Conservation (phyloP, 768 basidiomycete genomes). For the Mycena maculata region DNA sequence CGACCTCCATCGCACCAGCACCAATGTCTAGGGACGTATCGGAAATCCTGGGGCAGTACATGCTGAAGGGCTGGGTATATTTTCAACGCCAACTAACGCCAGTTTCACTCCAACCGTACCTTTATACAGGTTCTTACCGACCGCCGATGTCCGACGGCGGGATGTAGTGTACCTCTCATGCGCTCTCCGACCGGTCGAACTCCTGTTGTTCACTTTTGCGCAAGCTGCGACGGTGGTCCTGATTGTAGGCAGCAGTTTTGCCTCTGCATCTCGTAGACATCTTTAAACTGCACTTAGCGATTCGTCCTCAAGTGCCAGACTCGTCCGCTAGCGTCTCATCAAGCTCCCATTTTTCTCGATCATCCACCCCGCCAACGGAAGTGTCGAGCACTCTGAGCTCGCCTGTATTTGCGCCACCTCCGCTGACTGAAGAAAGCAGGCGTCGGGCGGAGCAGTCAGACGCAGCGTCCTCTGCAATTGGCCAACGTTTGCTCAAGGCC, state of each 20-base stretch:
- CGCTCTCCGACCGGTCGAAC: constrained; percentile 68
- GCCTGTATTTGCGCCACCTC: constrained; percentile 70
- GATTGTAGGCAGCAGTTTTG: constrained; percentile 44
- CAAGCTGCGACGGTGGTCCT: constrained; percentile 64
- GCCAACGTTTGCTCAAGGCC: constrained; percentile 72
- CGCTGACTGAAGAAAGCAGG: constrained; percentile 72
- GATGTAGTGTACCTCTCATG: constrained; percentile 78
- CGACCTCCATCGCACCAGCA: not conserved
- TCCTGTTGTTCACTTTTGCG: constrained; percentile 67
- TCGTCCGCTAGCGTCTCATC: constrained; percentile 57
- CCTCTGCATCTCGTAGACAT: not conserved
- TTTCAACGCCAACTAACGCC: not conserved
- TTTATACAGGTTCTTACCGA: constrained; percentile 70
- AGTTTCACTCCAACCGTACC: constrained; percentile 1
- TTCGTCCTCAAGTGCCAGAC: constrained; percentile 38
- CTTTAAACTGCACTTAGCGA: not conserved
- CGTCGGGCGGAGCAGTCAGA: constrained; percentile 86
- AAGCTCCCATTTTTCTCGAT: constrained; percentile 64
- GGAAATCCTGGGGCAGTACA: constrained; percentile 71
- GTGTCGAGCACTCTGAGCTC: constrained; percentile 71
- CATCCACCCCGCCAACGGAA: constrained; percentile 86
- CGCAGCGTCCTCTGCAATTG: constrained; percentile 82
- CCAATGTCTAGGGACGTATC: constrained; percentile 62
- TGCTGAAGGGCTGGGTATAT: constrained; percentile 82
- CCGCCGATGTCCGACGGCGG: constrained; percentile 63